phyloP scores from a whole-genome alignment of 148 eudicot genomes.

The Rhododendron simsii region DNA sequence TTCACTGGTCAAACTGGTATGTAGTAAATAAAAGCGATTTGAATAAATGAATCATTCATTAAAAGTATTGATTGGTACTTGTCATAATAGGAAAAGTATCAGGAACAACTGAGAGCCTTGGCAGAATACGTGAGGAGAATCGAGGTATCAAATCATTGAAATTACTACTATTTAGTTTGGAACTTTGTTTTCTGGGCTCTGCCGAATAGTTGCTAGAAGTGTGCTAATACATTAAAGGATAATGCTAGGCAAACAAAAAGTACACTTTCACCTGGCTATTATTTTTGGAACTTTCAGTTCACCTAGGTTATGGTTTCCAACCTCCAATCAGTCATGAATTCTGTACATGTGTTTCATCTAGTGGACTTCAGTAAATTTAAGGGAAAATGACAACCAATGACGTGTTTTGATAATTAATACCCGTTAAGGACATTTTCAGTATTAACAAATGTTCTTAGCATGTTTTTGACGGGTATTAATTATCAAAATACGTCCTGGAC shows the following conservation, averaged over 20 bases:
- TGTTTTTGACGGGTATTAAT: too few species aligned
- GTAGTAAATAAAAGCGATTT: neutral
- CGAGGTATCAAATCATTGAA: slow-evolving; percentile 21
- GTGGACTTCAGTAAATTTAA: neutral
- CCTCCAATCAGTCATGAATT: neutral
- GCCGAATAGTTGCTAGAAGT: neutral
- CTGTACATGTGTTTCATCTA: neutral
- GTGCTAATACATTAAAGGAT: neutral
- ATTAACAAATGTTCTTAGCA: too few species aligned
- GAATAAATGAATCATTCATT: neutral
- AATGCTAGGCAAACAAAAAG: neutral
- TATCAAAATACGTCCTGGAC: too few species aligned
- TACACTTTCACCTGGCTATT: neutral
- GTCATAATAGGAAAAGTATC: slow-evolving; percentile 24
- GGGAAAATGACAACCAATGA: too few species aligned
- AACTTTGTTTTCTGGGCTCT: neutral
- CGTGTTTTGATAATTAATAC: too few species aligned
- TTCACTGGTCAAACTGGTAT: slow-evolving; percentile 15
- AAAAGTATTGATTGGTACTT: neutral
- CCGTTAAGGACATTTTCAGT: too few species aligned
- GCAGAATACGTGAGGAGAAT: slow-evolving; percentile 24
- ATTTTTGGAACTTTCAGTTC: neutral
- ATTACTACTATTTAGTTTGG: neutral
- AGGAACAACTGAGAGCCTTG: slow-evolving; percentile 31
- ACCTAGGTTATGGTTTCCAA: neutral